Conservation (phyloP, 1,284 basidiomycete genomes). For the Hypsizygus ulmarius region DNA sequence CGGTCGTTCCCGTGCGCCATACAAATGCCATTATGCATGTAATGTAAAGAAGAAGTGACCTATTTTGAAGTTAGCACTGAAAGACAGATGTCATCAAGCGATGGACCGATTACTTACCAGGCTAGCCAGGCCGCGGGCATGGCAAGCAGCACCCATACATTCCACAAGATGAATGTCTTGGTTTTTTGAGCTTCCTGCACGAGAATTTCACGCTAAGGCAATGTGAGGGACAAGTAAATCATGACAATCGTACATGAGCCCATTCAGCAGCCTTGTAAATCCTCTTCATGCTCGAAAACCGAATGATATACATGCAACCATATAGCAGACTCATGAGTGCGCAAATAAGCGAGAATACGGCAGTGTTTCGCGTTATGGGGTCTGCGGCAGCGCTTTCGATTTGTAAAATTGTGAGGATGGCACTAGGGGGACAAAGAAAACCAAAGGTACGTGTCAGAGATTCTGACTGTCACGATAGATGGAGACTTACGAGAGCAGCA, state of each 20-base stretch:
- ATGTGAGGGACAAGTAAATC: neutral
- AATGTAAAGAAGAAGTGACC: conserved; percentile 68
- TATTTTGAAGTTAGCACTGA: conserved; percentile 18
- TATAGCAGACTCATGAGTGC: conserved; percentile 65
- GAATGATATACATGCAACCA: conserved; percentile 69
- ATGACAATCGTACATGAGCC: conserved; percentile 50
- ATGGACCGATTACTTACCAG: conserved; percentile 25
- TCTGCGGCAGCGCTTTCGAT: conserved; percentile 49
- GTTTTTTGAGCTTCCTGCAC: conserved; percentile 53
- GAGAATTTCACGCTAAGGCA: conserved; percentile 32
- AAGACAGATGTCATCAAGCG: neutral
- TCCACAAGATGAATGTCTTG: conserved; percentile 59
- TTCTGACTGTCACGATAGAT: conserved; percentile 11
- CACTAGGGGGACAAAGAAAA: conserved; percentile 36
- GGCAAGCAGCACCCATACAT: conserved; percentile 71
- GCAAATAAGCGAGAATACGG: conserved; percentile 60
- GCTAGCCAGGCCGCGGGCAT: conserved; percentile 37
- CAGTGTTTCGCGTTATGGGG: conserved; percentile 57
- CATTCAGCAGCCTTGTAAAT: conserved; percentile 67
- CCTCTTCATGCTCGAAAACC: conserved; percentile 67
- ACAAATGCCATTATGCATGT: conserved; percentile 63
- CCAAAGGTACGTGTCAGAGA: no score
- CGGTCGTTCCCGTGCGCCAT: conserved; percentile 54
- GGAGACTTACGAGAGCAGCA: conserved; percentile 36
- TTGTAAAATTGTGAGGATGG: conserved; percentile 68